phyloP scores from a whole-genome alignment of 2,329 filamentous ascomycete genomes.

The Blastomyces percursus region DNA sequence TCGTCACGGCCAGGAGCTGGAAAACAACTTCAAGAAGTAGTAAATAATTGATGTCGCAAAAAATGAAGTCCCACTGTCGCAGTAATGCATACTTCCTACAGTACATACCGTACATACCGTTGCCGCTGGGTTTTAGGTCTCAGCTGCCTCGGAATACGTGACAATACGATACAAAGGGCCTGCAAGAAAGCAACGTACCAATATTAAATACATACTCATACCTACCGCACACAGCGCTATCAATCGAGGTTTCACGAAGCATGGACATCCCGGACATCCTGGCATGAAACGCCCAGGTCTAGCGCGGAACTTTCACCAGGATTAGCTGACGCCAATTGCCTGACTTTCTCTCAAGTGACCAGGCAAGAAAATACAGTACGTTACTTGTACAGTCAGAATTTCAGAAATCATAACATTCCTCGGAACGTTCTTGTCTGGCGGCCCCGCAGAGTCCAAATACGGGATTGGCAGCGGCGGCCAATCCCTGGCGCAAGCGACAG shows the following conservation, averaged over 20 bases:
- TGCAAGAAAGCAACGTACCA: not conserved
- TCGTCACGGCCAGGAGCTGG: too few relatives aligned
- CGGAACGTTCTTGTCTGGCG: not conserved
- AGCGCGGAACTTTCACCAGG: not conserved
- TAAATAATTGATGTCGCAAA: too few relatives aligned
- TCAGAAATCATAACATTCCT: not conserved
- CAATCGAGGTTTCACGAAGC: not conserved
- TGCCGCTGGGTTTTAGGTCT: not conserved
- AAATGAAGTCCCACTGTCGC: too few relatives aligned
- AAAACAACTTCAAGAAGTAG: too few relatives aligned
- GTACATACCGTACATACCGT: too few relatives aligned
- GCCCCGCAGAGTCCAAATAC: not conserved
- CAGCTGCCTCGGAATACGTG: not conserved
- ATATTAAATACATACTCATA: not conserved
- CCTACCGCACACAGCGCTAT: not conserved
- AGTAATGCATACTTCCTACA: too few relatives aligned
- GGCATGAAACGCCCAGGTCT: not conserved
- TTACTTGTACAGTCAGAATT: too few relatives aligned
- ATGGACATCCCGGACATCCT: not conserved
- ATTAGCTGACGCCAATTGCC: not conserved
- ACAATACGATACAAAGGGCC: not conserved
- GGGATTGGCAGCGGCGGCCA: slow-evolving; percentile 1
- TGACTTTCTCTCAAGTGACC: too few relatives aligned
- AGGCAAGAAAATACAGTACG: not conserved
- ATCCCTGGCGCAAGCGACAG: slow-evolving; percentile 14